Base-by-base conservation (phyloP, 2,329 filamentous ascomycete genomes). In the Pseudogymnoascus sp. region DNA sequence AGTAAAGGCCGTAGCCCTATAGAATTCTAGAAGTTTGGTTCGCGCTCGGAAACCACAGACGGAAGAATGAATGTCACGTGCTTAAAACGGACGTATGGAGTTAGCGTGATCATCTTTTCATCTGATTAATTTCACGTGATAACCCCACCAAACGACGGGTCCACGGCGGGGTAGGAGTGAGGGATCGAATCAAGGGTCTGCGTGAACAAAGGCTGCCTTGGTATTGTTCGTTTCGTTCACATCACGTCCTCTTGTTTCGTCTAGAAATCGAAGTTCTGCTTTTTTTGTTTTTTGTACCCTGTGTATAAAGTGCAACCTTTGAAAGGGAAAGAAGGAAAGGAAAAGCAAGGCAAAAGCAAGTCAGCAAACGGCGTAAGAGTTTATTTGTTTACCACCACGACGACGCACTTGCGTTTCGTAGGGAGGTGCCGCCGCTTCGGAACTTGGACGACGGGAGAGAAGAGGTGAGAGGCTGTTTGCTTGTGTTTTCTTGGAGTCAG, bases 401-500 rank as follows among this genome's bases (percentile, higher is more conserved):
- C 44, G 23, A 50, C 23, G 23, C 1, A 7, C 8, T 28, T 28
- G 5, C 5, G 44, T 6, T 6, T 28, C 3, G 28, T 8, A 31
- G 23, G 12, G 28, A 50, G 44, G 44, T 50, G 44, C 5, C 23
- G 14, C 10, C 23, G 23, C 4, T 28, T 28, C 7, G 1, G 1
- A 14, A 28, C 4, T 28, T 10, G 44, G 12, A 50, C 5, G 7
- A 11, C 18, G 16, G 44, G 14, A 14, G 23, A 50, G 42, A 50
- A 50, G 44, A 62, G 56, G 59, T 66, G 56, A 23, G 42, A 40
- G 38, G 16, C 40, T 61, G 56, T 40, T 59, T 63, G 50, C 63
- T 63, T 50, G 65, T 62, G 67, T 65, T 21, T 65, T 66, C 66
- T 68, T 67, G 68, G 37, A 16, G n/a, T 16, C 37, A 16, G 37